Evolutionary conservation across 345 rosid species (phyloP).

Genomic region (Cochlearia excelsa): DNA sequence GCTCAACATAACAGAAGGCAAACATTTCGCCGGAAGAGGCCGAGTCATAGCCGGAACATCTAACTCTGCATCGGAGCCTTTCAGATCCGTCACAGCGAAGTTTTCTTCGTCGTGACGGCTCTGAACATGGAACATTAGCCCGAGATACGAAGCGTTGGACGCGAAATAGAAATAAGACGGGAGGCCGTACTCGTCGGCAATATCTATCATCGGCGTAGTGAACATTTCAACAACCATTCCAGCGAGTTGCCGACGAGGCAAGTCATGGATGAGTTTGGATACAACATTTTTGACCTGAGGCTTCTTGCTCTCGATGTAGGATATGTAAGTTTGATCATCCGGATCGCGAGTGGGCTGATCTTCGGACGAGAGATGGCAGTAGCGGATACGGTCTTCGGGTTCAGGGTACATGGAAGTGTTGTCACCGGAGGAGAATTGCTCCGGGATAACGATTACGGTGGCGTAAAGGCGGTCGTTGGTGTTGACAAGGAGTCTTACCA

Average conservation of each 20-base stretch:
- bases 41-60: slow-evolving; percentile 35
- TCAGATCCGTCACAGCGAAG: slow-evolving; percentile 29
- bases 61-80: slow-evolving; percentile 39
- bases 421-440: background rate
- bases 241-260: slow-evolving; percentile 13
- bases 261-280: no score
- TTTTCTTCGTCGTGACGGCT: slow-evolving; percentile 28
- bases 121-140: slow-evolving; percentile 24
- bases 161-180: slow-evolving; percentile 53
- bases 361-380: slow-evolving; percentile 21
- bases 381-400: no score
- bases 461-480: slow-evolving; percentile 33
- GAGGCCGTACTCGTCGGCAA: slow-evolving; percentile 42
- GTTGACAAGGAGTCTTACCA: slow-evolving; percentile 40
- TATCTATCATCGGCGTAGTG: slow-evolving; percentile 47
- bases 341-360: background rate
- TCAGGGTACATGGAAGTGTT: no score
- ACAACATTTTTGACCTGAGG: no score
- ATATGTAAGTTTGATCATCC: no score
- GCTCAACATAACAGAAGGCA: slow-evolving; percentile 24
- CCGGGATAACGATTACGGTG: slow-evolving; percentile 39
- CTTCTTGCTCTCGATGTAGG: no score
- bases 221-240: slow-evolving; percentile 58
- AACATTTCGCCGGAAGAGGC: slow-evolving; percentile 39
- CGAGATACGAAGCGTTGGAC: slow-evolving; percentile 43